Base-by-base conservation (phyloP, 2,329 filamentous ascomycete genomes). In the Xylaria sp. region DNA sequence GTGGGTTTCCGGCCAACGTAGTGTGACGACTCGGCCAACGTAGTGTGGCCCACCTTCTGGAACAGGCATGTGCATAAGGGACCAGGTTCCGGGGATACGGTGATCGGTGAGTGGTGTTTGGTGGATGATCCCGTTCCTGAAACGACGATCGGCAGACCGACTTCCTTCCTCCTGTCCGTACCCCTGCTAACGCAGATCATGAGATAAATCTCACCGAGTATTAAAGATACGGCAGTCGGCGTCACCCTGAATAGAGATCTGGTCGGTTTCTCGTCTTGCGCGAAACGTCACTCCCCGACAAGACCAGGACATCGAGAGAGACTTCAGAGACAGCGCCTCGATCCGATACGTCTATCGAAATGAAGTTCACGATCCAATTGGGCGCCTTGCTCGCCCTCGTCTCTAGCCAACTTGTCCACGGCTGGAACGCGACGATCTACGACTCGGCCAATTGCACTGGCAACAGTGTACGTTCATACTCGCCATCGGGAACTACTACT, bases 371-470 rank as follows among this genome's bases (percentile, higher is more conserved):
- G 37, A 62, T 61, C 10, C 65, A 65, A 54, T 50, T 48, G 15
- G 60, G 70, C 57, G 63, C 57, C 2, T 2, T 66, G 28, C 12
- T 72, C 51, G 65, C 59, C 37, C 70, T 72, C 41, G n/a, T 63
- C 46, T 66, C 56, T 2, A 59, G 65, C 23, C 68, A 58, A 41
- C 20, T 69, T 4, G 68, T 54, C 37, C 32, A 63, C 20, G 65
- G 59, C 46, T 72, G 70, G 66, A 72, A 71, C 57, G 69, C 66
- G 34, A 71, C 70, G 10, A 71, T 72, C 20, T 72, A 72, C 25
- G 66, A 69, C 12, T 70, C 66, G 5, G 39, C 10, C 28, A 67
- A 72, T 34, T 71, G 69, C 6, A 64, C 68, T 6, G 70, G 70
- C 32, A 69, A 63, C 52, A 37, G 63, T 23, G 71, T 71, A 28